Base-by-base conservation (phyloP, 106 monocot species). In the Agapanthus africanus region DNA sequence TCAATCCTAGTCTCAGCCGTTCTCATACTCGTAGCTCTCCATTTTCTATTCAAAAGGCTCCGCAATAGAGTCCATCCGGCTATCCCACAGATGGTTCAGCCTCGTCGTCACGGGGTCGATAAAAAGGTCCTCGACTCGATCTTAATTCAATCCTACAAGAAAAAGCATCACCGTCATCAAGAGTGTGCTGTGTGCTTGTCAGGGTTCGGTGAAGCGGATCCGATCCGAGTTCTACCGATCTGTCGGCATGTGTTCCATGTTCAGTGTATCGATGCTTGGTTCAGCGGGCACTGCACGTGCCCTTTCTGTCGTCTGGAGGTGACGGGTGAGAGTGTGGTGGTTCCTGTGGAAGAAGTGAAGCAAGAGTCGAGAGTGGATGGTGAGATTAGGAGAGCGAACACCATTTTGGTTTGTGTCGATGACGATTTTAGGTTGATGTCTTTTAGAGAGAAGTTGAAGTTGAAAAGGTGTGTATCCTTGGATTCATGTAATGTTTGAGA, bases 121-220 rank as follows among this genome's bases (percentile, higher is more conserved):
- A 31, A 73, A 34, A 19, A 49, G 23, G 47, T 63, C 23, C 33
- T 73, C 0, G 22, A 25, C 21, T 34, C 49, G 6, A 46, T 73
- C 1, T 46, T 59, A 0, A 40, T 61, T 39, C 37, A 60, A 6
- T 1, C 60, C 6, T 61, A 71, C 61, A 71, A 21, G 22, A 57
- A 70, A 23, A 18, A 60, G 15, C 0, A 19, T 2, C 6, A 19
- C 6, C n/a, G n/a, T n/a, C 63, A 38, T 16, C 7, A 16, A 8
- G 72, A 72, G 47, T 72, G 72, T 62, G 42, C 42, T 0, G 60
- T 72, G 14, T 72, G 72, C 72, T 41, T 72, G 31, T 72, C 63
- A 6, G 72, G 26, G 33, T 18, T 72, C 3, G 63, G 63, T 46
- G 72, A 72, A 46, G 73, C 51, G 0, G 49, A 47, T 11, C 5